Base-by-base conservation (phyloP, 352 stramenopile species). In the Pythium pyrilobum region DNA sequence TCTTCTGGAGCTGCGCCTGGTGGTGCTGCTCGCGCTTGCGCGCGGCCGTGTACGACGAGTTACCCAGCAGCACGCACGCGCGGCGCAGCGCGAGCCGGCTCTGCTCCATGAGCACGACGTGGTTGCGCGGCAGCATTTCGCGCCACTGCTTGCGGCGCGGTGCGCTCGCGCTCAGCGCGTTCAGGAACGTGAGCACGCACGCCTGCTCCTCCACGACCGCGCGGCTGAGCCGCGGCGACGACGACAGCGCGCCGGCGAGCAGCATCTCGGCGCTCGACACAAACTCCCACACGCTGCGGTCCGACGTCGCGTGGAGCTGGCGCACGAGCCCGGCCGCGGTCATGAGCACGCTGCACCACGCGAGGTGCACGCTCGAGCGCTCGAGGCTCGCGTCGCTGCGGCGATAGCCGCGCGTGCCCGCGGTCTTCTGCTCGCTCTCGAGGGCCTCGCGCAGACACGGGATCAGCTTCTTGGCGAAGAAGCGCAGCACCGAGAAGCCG, bases 51-150 rank as follows among this genome's bases (percentile, higher is more conserved):
- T 64, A 64, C 4, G 71, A 75, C 9, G 71, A 80, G 38, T 68
- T 85, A 25, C 74, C 67, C 4, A 89, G 56, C 16, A 89, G 12
- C 18, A 89, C 71, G 29, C 75, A 85, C 13, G 66, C 66, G 27
- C 72, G 74, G 41, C 72, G 67, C 20, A 89, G 47, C 12, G 80
- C 34, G 11, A 84, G 57, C 2, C 78, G 75, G 52, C 67, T 85
- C 18, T 84, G 75, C 50, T 89, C 78, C 73, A 89, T 82, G 0
- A 89, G 58, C 15, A 87, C 62, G 12, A 80, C 72, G 32, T 53
- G 45, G 37, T 69, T 85, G 5, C 50, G 59, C 15, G 78, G 78
- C 24, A 89, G 70, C 21, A 72, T 75, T 50, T 80, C 66, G 15
- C 76, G 70, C 78, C 78, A 89, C 27, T 72, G 67, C 47, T 74